A percentile compares a stretch with the other conserved stretches of the same genome.
phyloP scores from a whole-genome alignment of 2,329 filamentous ascomycete genomes.

The Verticillium albo-atrum region DNA sequence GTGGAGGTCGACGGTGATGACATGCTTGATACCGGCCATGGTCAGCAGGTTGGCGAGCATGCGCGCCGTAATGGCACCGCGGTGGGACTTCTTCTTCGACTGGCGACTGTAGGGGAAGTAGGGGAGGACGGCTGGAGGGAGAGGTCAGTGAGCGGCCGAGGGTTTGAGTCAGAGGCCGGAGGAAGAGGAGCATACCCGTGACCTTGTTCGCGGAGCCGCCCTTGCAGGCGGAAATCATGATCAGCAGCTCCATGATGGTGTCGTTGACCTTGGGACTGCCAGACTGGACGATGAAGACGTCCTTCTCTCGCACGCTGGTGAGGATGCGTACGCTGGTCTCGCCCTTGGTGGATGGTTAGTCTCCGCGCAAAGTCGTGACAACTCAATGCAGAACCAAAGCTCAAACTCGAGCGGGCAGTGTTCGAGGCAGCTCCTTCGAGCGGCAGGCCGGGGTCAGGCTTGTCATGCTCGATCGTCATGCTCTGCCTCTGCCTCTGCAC shows the following conservation, averaged over 20 bases:
- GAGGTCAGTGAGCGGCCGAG: constrained; percentile 2
- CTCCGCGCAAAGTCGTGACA: constrained; percentile 18
- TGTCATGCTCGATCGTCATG: constrained; percentile 1
- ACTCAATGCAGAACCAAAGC: not conserved
- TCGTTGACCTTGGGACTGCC: constrained; percentile 96
- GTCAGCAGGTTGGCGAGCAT: constrained; percentile 95
- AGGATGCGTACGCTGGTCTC: constrained; percentile 67
- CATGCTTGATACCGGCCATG: constrained; percentile 92
- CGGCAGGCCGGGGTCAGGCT: constrained; percentile 15
- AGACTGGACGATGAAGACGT: constrained; percentile 98
- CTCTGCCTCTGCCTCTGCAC: too few species aligned
- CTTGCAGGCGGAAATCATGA: constrained; percentile 99
- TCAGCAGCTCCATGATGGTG: constrained; percentile 97
- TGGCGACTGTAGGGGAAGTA: constrained; percentile 99
- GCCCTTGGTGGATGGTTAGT: constrained; percentile 40
- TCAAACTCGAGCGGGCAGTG: constrained; percentile 6
- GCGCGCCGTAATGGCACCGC: constrained; percentile 91
- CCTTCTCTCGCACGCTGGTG: constrained; percentile 86
- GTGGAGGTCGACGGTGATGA: constrained; percentile 95
- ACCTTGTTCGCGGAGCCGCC: constrained; percentile 95
- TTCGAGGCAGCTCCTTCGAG: constrained; percentile 10
- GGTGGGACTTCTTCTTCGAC: constrained; percentile 97
- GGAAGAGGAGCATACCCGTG: constrained; percentile 61
- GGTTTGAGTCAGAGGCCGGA: constrained; percentile 3
- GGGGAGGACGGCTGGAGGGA: constrained; percentile 66